A percentile compares a stretch with the other conserved stretches of the same genome.
Conservation (phyloP, 2,329 filamentous ascomycete genomes). For the Xylariaceae sp. region DNA sequence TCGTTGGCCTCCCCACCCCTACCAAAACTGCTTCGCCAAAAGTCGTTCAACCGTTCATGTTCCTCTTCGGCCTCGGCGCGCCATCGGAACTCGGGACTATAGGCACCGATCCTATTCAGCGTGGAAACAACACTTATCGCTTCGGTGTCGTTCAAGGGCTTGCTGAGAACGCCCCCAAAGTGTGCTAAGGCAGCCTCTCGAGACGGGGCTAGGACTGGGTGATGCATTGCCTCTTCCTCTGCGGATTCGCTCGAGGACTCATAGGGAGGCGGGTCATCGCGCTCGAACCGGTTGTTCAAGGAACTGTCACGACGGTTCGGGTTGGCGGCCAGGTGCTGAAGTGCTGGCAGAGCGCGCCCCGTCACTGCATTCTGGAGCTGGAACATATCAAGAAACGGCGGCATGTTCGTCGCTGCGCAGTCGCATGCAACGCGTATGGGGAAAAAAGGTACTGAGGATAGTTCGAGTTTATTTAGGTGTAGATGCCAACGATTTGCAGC, state of each 20-base stretch:
- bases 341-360: background rate
- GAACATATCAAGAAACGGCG: background rate
- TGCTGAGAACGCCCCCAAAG: background rate
- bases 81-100: background rate
- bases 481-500: no score
- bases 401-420: background rate
- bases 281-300: background rate
- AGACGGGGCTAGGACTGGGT: background rate
- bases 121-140: no score
- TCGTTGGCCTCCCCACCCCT: background rate
- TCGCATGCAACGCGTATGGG: no score
- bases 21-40: background rate
- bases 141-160: background rate
- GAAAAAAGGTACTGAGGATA: no score
- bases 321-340: background rate
- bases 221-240: background rate
- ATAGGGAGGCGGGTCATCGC: background rate
- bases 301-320: background rate
- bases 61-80: background rate
- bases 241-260: background rate
- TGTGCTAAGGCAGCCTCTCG: background rate
- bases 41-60: background rate
- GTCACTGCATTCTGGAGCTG: background rate
- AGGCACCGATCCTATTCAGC: background rate
- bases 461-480: no score